Conservation (phyloP, 495 filamentous ascomycete species). For the Annulohypoxylon maeteangense region DNA sequence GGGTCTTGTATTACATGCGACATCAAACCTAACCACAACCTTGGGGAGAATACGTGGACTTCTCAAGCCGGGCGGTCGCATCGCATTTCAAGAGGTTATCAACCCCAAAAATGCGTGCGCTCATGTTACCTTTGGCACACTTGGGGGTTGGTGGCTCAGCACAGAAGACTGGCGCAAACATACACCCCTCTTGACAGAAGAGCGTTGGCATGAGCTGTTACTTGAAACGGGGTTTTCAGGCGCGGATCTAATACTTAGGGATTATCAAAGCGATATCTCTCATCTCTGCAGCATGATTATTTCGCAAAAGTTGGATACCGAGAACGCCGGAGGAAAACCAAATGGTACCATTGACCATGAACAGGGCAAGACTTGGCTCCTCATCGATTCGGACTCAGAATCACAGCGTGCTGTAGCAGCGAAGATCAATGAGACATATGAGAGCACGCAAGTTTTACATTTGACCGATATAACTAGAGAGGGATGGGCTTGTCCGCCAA, state of each 20-base stretch:
- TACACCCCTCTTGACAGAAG: not conserved
- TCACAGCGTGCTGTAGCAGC: not conserved
- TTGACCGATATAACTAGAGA: not conserved
- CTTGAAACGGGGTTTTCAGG: slow-evolving; percentile 51
- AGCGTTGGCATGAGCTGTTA: not conserved
- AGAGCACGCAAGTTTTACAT: not conserved
- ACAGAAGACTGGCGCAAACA: not conserved
- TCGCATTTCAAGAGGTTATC: not conserved
- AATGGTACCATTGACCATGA: not conserved
- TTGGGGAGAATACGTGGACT: not conserved
- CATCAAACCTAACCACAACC: not conserved
- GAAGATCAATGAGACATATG: not conserved
- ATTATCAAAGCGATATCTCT: slow-evolving; percentile 13
- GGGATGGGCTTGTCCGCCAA: not conserved
- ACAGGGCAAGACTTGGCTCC: not conserved
- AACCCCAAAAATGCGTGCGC: not conserved
- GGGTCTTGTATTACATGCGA: not conserved
- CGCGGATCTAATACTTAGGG: slow-evolving; percentile 46
- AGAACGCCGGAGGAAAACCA: not conserved
- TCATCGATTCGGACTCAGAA: not conserved
- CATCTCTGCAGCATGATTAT: slow-evolving; percentile 51
- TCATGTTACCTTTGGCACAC: not conserved
- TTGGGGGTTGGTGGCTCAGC: not conserved
- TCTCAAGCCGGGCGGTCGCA: not conserved
- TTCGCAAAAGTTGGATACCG: not conserved